phyloP scores from a whole-genome alignment of 148 eudicot species.

The Simmondsia chinensis region DNA sequence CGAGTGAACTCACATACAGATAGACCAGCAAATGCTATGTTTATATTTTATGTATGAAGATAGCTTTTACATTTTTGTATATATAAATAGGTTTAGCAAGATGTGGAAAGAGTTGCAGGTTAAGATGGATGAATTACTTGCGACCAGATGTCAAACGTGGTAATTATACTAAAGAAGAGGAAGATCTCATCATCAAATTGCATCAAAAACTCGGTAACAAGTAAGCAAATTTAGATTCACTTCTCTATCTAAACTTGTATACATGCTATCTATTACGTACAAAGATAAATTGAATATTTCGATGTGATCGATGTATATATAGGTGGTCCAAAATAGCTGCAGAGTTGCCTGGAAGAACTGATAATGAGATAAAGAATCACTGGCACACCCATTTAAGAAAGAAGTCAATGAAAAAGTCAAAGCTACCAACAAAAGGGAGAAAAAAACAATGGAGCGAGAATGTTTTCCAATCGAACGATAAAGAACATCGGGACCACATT shows the following conservation, averaged over 20 bases:
- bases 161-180: slow-evolving; percentile 29
- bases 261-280: no score
- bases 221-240: slow-evolving; percentile 7
- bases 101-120: slow-evolving; percentile 53
- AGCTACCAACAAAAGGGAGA: no score
- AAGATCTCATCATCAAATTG: slow-evolving; percentile 31
- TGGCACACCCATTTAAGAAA: slow-evolving; percentile 28
- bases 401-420: no score
- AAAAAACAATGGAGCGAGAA: no score
- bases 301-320: not conserved
- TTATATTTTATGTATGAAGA: no score
- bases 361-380: slow-evolving; percentile 29
- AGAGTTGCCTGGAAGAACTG: slow-evolving; percentile 28
- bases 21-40: no score
- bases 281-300: not conserved
- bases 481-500: no score
- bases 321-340: slow-evolving; percentile 37
- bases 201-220: slow-evolving; percentile 32
- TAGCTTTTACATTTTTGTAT: no score
- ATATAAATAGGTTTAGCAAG: slow-evolving; percentile 25
- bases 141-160: slow-evolving; percentile 37
- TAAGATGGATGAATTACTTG: slow-evolving; percentile 48
- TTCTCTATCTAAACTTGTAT: not conserved
- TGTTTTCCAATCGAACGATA: no score
- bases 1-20: no score